Base-by-base conservation (phyloP, 371 early-diverging fungal genomes). In the Rhizomucor pusillus region DNA sequence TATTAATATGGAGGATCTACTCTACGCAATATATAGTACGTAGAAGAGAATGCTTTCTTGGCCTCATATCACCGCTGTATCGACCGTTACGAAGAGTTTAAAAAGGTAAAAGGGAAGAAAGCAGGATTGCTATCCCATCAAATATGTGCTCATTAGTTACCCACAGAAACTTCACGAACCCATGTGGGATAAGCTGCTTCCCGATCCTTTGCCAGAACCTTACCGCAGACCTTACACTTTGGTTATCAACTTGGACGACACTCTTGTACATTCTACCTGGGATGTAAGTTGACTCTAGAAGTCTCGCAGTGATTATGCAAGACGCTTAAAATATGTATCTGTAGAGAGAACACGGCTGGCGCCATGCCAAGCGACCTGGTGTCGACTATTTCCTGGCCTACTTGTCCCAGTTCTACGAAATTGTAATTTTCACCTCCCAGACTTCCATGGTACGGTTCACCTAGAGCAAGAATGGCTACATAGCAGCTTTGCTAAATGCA, bases 281-380 rank as follows among this genome's bases (percentile, higher is more conserved):
- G 90, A 93, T 77, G 90, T 91, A 74, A 29, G 29, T 29, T 7
- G 29, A 29, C 7, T 3, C 29, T 29, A 29, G 29, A 5, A 29
- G 5, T 29, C 7, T 29, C 3, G 7, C 7, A 5, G 7, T 29
- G 5, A 29, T 29, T n/a, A n/a, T n/a, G 41, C n/a, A 20, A n/a
- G 14, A 50, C 16, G 12, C 9, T 44, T 24, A 23, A 47, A 22
- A 22, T 18, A 41, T 18, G 33, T 19, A 36, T 2, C 34, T 54
- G 25, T 69, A 88, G 87, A 83, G 82, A 67, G 84, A 90, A 43
- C 78, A 87, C 51, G 96, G 99, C 6, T 99, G 97, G 97, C 86
- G 95, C 49, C 88, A 89, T 50, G 94, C 94, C 24, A 93, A 93
- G 67, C 85, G 99, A 43, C 98, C 99, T 14, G 95, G 94, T 45